phyloP scores from a whole-genome alignment of 2,329 filamentous ascomycete species.

The Eurotiales sp. region DNA sequence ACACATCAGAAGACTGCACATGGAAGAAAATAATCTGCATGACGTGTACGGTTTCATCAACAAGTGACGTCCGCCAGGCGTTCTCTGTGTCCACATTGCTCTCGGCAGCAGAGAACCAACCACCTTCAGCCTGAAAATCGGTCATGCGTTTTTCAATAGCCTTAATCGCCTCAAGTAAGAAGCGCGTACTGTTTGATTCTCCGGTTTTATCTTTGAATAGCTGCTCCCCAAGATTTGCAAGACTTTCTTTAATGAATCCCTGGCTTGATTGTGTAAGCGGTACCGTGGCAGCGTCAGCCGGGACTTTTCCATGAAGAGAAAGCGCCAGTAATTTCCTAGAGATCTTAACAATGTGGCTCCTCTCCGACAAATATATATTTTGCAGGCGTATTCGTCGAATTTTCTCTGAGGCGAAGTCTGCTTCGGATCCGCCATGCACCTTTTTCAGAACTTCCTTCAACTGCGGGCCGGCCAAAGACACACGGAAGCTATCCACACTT shows the following conservation, averaged over 20 bases:
- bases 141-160: conserved; percentile 32
- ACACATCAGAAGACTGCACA: conserved; percentile 56
- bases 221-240: conserved; percentile 26
- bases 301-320: conserved; percentile 25
- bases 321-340: conserved; percentile 48
- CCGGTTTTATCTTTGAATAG: conserved; percentile 29
- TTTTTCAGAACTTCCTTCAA: conserved; percentile 34
- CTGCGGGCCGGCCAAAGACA: conserved; percentile 47
- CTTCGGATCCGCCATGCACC: conserved; percentile 28
- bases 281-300: conserved; percentile 15
- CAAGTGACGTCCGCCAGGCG: conserved; percentile 59
- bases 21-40: conserved; percentile 71
- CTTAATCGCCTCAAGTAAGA: conserved; percentile 32
- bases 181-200: conserved; percentile 23
- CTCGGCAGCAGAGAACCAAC: conserved; percentile 47
- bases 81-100: conserved; percentile 56
- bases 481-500: conserved; percentile 60
- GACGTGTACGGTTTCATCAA: conserved; percentile 70
- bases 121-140: conserved; percentile 30
- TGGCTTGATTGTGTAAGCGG: conserved; percentile 15
- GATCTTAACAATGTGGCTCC: conserved; percentile 63
- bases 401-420: conserved; percentile 58
- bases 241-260: conserved; percentile 14
- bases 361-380: conserved; percentile 67
- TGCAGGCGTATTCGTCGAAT: conserved; percentile 66